phyloP scores from a whole-genome alignment of 1,139 yeast species.

The Geotrichum aggregatum region DNA sequence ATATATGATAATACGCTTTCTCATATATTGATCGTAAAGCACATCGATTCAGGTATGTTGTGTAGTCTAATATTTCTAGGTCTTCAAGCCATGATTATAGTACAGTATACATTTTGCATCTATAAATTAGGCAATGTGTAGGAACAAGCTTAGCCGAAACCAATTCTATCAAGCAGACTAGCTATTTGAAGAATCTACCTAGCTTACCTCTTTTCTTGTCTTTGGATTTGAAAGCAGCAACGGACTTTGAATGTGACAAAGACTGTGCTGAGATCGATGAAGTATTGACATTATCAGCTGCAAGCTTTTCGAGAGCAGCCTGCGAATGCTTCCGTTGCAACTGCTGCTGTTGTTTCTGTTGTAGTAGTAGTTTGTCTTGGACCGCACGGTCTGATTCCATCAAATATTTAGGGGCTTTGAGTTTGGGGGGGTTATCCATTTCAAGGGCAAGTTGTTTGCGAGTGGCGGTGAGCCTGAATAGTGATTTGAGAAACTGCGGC shows the following conservation, averaged over 20 bases:
- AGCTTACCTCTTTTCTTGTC: constrained; percentile 25
- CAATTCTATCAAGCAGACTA: no score
- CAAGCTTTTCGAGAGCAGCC: no score
- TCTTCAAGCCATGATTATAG: no score
- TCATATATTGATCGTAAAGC: no score
- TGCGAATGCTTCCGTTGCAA: constrained; percentile 7
- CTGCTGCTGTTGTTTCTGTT: constrained; percentile 54
- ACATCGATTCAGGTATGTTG: no score
- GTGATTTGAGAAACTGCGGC: constrained; percentile 42
- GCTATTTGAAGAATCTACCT: constrained; percentile 28
- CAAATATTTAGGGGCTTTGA: constrained; percentile 15
- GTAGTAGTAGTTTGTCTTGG: not conserved
- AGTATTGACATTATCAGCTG: no score
- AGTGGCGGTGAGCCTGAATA: constrained; percentile 29
- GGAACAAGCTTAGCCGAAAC: no score
- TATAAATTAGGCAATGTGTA: no score
- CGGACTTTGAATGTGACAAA: not conserved
- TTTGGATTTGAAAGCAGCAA: constrained; percentile 11
- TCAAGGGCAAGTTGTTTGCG: constrained; percentile 10
- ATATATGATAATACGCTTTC: no score
- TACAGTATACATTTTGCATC: no score
- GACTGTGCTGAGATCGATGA: not conserved
- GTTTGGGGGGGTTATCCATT: constrained; percentile 9
- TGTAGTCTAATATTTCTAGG: no score
- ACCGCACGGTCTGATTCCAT: constrained; percentile 15